Conservation (phyloP, 805 yeast genomes). For the Saccharomycopsis babjevae region DNA sequence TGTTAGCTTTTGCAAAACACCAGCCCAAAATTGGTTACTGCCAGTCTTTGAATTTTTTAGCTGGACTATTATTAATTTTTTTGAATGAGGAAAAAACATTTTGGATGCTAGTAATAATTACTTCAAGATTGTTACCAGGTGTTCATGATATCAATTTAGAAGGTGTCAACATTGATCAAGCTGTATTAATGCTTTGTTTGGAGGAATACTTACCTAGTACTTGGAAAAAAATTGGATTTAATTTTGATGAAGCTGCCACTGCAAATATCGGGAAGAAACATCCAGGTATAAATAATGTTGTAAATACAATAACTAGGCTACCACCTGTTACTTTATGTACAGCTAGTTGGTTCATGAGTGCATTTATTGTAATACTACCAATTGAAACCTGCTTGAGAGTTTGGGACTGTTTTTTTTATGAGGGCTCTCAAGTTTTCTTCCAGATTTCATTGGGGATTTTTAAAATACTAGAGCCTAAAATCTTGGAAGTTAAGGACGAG, state of each 20-base stretch:
- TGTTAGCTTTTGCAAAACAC: conserved; percentile 73
- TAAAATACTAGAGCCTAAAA: conserved; percentile 60
- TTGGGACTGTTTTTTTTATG: conserved; percentile 93
- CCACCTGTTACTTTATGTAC: conserved; percentile 93
- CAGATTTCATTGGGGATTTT: conserved; percentile 73
- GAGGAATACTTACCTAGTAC: conserved; percentile 74
- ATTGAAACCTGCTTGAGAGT: conserved; percentile 78
- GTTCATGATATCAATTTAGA: conserved; percentile 84
- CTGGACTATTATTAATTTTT: conserved; percentile 75
- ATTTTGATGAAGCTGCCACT: conserved; percentile 10
- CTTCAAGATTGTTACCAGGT: conserved; percentile 79
- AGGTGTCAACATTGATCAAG: conserved; percentile 93
- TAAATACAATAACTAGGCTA: conserved; percentile 53
- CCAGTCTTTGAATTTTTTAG: conserved; percentile 86
- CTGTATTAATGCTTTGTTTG: conserved; percentile 79
- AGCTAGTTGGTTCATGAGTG: conserved; percentile 96
- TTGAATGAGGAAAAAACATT: conserved; percentile 85
- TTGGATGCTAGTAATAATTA: conserved; percentile 91
- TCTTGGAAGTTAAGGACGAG: conserved; percentile 36
- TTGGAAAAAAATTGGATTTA: conserved; percentile 44
- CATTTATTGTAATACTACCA: conserved; percentile 86
- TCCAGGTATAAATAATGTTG: conserved; percentile 18
- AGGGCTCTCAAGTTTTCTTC: conserved; percentile 79
- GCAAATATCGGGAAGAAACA: conserved; percentile 12
- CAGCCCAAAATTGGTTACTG: conserved; percentile 92